Percentiles rank a stretch among this genome's conserved stretches.
Conservation (phyloP, 2,329 filamentous ascomycete genomes). For the Madurella fahalii region DNA sequence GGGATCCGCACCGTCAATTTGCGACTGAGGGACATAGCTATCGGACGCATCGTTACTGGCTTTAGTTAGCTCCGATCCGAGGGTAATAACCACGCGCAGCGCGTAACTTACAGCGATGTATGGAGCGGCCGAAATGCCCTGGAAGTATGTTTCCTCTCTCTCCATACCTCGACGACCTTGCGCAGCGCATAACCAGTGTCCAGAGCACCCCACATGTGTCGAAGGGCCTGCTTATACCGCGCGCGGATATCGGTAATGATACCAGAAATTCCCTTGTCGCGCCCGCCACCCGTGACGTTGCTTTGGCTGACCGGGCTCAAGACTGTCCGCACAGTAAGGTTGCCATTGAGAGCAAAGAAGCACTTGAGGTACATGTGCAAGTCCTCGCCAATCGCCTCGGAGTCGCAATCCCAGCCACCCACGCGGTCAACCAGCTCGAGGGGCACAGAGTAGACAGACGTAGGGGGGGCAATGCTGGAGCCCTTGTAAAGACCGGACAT, state of each 20-base stretch:
- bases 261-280: slow-evolving; percentile 49
- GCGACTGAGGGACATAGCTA: slow-evolving; percentile 45
- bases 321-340: slow-evolving; percentile 60
- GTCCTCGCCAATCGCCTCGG: slow-evolving; percentile 70
- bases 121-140: slow-evolving; percentile 55
- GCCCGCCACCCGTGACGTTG: slow-evolving; percentile 61
- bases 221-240: slow-evolving; percentile 66
- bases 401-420: slow-evolving; percentile 67
- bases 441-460: slow-evolving; percentile 68
- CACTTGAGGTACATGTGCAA: slow-evolving; percentile 76
- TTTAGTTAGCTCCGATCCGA: slow-evolving; percentile 17
- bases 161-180: slow-evolving; percentile 54
- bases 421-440: slow-evolving; percentile 64
- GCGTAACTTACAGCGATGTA: slow-evolving; percentile 37
- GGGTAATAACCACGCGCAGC: no score
- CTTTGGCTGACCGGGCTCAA: slow-evolving; percentile 68
- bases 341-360: slow-evolving; percentile 69
- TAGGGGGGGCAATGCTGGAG: slow-evolving; percentile 64
- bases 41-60: slow-evolving; percentile 41
- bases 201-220: slow-evolving; percentile 73
- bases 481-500: slow-evolving; percentile 63
- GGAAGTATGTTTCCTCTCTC: slow-evolving; percentile 53
- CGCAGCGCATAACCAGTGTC: slow-evolving; percentile 64
- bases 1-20: slow-evolving; percentile 35
- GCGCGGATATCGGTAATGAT: slow-evolving; percentile 56